phyloP scores from a whole-genome alignment of 2,329 filamentous ascomycete genomes.

The Diaporthe nobilis region DNA sequence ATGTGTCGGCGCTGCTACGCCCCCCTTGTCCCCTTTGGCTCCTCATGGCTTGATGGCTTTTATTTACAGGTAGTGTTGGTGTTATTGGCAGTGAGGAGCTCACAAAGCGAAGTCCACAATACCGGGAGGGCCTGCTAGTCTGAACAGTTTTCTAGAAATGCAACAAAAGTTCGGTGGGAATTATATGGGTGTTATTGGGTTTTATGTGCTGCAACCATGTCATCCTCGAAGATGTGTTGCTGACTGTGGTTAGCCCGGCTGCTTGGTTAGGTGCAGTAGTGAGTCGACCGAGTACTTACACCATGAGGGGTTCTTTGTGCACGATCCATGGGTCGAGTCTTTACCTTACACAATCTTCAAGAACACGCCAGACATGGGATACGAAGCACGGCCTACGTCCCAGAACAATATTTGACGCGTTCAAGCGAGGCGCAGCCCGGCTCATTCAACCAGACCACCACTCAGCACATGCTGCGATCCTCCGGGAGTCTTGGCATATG shows the following conservation, averaged over 20 bases:
- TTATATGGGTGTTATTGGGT: background rate
- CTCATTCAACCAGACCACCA: conserved; percentile 2
- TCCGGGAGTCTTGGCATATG: conserved; percentile 13
- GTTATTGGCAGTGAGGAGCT: background rate
- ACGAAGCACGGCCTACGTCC: background rate
- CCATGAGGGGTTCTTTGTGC: background rate
- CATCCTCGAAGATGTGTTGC: background rate
- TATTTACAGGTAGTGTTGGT: background rate
- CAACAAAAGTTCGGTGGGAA: background rate
- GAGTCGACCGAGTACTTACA: background rate
- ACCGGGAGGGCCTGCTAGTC: fast-evolving
- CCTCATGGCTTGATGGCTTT: background rate
- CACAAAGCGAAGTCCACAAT: background rate
- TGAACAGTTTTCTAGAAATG: background rate
- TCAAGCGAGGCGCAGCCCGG: conserved; percentile 19
- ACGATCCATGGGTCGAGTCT: background rate
- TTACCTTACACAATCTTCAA: background rate
- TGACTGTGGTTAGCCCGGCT: background rate
- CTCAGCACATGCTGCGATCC: conserved; percentile 11
- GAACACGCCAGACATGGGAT: background rate
- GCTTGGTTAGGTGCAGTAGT: background rate
- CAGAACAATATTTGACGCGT: conserved; percentile 12
- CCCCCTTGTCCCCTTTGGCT: background rate
- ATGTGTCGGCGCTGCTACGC: background rate
- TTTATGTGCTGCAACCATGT: background rate